Evolutionary conservation across 805 yeast genomes (phyloP).

Genomic region (Clavispora carvajalis): DNA sequence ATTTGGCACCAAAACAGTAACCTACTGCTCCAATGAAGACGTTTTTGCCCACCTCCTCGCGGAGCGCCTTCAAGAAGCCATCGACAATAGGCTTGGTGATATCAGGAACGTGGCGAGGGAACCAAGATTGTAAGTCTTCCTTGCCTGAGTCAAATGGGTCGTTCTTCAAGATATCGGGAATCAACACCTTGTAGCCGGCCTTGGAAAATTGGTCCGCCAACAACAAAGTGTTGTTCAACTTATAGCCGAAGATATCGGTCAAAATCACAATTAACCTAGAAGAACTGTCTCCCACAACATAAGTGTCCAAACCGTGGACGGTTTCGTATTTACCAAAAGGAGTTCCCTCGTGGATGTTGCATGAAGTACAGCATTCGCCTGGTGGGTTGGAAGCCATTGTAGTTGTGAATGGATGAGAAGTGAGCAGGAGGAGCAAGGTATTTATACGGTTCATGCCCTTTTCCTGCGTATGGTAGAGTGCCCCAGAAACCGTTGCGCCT

Average conservation of each 20-base stretch:
- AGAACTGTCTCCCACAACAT: constrained; percentile 23
- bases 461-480: too few species aligned
- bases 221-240: constrained; percentile 51
- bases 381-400: constrained; percentile 49
- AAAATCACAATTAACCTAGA: constrained; percentile 55
- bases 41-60: constrained; percentile 37
- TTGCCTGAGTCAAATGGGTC: constrained; percentile 17
- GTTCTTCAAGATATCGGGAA: constrained; percentile 71
- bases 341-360: constrained; percentile 45
- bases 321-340: constrained; percentile 40
- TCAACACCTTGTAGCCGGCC: constrained; percentile 57
- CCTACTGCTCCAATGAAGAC: constrained; percentile 57
- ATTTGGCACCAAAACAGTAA: constrained; percentile 82
- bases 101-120: constrained; percentile 45
- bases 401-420: neutral
- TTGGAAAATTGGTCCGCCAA: constrained; percentile 63
- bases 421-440: neutral
- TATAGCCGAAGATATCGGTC: constrained; percentile 68
- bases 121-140: constrained; percentile 41
- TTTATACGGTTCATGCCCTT: neutral
- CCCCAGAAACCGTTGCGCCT: too few species aligned
- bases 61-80: constrained; percentile 41
- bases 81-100: constrained; percentile 45
- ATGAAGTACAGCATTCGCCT: constrained; percentile 41
- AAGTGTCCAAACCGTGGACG: constrained; percentile 38